Percentiles rank a stretch among this genome's conserved stretches.
Conservation (phyloP, 371 early-diverging fungal species). For the Gilbertella persicaria region DNA sequence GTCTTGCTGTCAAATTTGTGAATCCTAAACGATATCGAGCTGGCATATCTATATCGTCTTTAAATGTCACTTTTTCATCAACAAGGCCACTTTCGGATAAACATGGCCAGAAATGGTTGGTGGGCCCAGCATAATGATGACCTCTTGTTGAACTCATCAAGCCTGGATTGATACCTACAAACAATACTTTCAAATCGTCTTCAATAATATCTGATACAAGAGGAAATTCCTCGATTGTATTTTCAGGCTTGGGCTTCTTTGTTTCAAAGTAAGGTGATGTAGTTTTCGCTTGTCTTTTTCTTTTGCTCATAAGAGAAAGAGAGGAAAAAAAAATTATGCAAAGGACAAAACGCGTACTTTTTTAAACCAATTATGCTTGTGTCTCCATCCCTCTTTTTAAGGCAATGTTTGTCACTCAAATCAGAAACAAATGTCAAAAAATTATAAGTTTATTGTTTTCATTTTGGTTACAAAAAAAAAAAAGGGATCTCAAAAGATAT, state of each 20-base stretch:
- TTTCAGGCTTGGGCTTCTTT: background rate
- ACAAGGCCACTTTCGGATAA: constrained; percentile 60
- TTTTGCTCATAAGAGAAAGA: background rate
- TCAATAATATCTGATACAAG: constrained; percentile 61
- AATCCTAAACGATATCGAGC: constrained; percentile 59
- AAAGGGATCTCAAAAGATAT: too few species aligned
- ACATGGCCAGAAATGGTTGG: constrained; percentile 81
- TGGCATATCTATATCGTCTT: constrained; percentile 59
- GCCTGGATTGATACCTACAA: constrained; percentile 82
- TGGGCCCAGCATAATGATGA: constrained; percentile 75
- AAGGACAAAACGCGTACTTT: too few species aligned
- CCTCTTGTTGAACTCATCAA: constrained; percentile 56
- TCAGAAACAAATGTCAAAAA: too few species aligned
- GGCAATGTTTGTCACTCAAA: too few species aligned
- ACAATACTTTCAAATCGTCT: constrained; percentile 69
- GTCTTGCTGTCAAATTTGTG: constrained; percentile 63
- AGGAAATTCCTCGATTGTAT: background rate
- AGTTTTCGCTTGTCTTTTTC: background rate
- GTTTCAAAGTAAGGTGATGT: background rate
- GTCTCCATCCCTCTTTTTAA: too few species aligned
- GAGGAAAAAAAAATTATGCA: background rate
- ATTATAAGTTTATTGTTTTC: too few species aligned
- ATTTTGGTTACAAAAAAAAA: too few species aligned
- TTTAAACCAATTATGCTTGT: too few species aligned
- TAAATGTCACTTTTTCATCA: constrained; percentile 35